Base-by-base conservation (phyloP, 1,284 basidiomycete genomes). In the Ceratobasidium sp. region DNA sequence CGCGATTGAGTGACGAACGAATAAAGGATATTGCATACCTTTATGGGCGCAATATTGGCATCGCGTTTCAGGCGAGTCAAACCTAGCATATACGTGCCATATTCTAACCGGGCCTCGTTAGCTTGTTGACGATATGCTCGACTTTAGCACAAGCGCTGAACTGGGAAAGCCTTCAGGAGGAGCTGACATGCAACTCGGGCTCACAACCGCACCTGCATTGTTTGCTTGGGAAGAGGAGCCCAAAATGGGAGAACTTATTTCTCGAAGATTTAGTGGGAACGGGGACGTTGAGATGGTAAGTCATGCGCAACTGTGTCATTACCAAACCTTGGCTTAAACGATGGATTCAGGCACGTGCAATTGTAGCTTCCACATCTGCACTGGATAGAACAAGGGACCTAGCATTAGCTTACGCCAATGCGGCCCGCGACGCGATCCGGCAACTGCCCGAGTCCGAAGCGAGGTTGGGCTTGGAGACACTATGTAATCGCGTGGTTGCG, bases 1-100 rank as follows among this genome's bases (percentile, higher is more conserved):
- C 49, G 25, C 43, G 45, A 31, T 22, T 64, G 47, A 38, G 47
- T 34, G 87, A 87, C 3, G 92, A 95, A 74, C 79, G 90, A 22
- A 90, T 94, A 83, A 95, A 96, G 78, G 96, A 98, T 77, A 87
- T 92, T 20, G 96, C 96, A 17, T 99, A 98, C 79, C 91, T 89
- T 22, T 96, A 93, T 77, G 94, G 94, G 0, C 83, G 92, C 42
- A 94, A 96, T 76, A 78, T 96, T 13, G 96, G 97, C 6, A 93
- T 97, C 69, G 94, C 94, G 4, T 95, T 96, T 81, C 95, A 97
- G 86, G 94, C 94, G 73, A 73, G 87, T 81, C 8, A 27, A 49
- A 25, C 29, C 35, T 68, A 42, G 6, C 15, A 38, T 20, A 20
- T 49, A 6, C 20, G 10, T 6, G 13, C 29, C 12, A 5, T 25